A percentile compares a stretch with the other conserved stretches of the same genome.
These are phyloP conservation scores for Calonectria pteridis DNA, from an alignment of 2,329 filamentous ascomycete species.

Conservation along the genomic window DNA sequence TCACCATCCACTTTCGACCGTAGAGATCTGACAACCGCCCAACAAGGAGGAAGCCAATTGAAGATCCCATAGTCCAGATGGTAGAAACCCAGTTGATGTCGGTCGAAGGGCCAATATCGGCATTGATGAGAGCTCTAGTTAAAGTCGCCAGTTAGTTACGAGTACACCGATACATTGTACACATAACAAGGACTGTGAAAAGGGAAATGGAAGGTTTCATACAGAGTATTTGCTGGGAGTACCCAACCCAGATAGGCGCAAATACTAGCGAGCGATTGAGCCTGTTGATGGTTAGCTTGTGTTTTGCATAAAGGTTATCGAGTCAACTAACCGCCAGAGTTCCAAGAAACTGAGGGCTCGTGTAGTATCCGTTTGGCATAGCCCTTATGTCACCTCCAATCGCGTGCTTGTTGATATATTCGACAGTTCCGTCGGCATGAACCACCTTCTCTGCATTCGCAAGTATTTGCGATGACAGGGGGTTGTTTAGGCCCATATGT, in stretches of 20 bases:
- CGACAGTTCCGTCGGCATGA: constrained; percentile 56
- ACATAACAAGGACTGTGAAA: too few relatives aligned
- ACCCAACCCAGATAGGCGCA: constrained; percentile 52
- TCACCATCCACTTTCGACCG: constrained; percentile 56
- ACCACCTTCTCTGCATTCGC: constrained; percentile 46
- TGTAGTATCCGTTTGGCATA: constrained; percentile 58
- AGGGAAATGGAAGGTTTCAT: constrained; percentile 13
- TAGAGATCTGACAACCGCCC: constrained; percentile 59
- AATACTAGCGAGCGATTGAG: constrained; percentile 50
- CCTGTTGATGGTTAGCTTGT: constrained; percentile 34
- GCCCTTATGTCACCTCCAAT: constrained; percentile 55
- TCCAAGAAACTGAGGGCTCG: constrained; percentile 54
- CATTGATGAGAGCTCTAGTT: constrained; percentile 46
- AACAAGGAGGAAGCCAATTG: constrained; percentile 55
- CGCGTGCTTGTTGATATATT: constrained; percentile 56
- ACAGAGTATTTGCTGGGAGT: constrained; percentile 52
- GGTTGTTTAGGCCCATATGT: constrained; percentile 26
- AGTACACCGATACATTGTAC: neutral
- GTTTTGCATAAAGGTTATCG: neutral
- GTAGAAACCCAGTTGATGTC: constrained; percentile 51
- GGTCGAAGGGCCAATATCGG: constrained; percentile 47
- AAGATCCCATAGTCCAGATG: constrained; percentile 54
- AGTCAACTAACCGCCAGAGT: constrained; percentile 49
- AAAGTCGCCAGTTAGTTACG: neutral
- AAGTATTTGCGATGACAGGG: constrained; percentile 5